Evolutionary conservation across 768 basidiomycete species (phyloP).

Genomic region (Boletus reticulatus): DNA sequence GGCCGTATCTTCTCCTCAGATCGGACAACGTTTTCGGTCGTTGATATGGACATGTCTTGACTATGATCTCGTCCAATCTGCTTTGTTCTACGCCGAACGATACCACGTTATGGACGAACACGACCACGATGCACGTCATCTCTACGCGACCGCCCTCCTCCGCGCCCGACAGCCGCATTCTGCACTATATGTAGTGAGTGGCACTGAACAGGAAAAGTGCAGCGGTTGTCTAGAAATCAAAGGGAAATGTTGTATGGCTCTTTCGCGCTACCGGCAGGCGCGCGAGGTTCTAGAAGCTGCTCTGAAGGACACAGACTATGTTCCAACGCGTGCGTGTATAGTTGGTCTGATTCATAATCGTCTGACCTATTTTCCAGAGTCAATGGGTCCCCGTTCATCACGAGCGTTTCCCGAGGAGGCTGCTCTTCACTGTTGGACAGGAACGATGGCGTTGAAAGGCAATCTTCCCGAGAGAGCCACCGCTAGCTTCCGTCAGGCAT

Average conservation of each 20-base stretch:
- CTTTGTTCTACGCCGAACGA: constrained; percentile 87
- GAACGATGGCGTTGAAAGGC: constrained; percentile 72
- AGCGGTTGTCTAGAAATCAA: constrained; percentile 78
- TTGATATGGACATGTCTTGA: constrained; percentile 86
- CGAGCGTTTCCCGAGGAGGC: constrained; percentile 70
- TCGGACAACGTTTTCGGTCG: constrained; percentile 66
- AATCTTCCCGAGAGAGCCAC: constrained; percentile 76
- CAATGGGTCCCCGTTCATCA: constrained; percentile 51
- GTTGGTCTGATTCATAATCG: constrained; percentile 1
- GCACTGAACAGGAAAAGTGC: constrained; percentile 59
- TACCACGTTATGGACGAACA: constrained; percentile 68
- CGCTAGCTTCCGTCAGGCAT: constrained; percentile 65
- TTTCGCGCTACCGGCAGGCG: constrained; percentile 78
- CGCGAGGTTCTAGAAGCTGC: constrained; percentile 67
- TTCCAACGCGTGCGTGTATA: constrained; percentile 53
- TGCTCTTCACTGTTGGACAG: constrained; percentile 72
- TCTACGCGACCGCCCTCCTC: constrained; percentile 78
- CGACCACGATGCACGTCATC: constrained; percentile 80
- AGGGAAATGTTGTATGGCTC: constrained; percentile 65
- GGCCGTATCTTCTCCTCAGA: constrained; percentile 49
- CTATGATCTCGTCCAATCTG: constrained; percentile 72
- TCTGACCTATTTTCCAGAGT: constrained; percentile 41
- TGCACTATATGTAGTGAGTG: constrained; percentile 67
- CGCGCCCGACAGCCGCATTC: constrained; percentile 70
- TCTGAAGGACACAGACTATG: constrained; percentile 49